These are phyloP conservation scores for Aspergillus neotritici DNA, from an alignment of 2,329 filamentous ascomycete genomes.

Conservation along the genomic window DNA sequence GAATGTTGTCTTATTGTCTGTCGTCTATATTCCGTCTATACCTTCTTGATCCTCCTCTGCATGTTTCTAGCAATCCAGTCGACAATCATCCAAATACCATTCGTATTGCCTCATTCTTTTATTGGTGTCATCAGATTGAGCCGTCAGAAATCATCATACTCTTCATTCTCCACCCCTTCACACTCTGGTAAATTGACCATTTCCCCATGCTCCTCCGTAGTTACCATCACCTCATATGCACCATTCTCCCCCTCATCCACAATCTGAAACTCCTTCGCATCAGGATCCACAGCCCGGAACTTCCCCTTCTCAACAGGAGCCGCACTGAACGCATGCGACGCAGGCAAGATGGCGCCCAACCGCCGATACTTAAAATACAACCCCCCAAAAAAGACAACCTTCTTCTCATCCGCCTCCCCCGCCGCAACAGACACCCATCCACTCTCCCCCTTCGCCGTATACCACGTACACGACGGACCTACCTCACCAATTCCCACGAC, in stretches of 20 bases:
- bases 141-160: not conserved
- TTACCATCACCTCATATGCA: not conserved
- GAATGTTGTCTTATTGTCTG: too few species aligned
- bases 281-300: not conserved
- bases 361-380: constrained; percentile 3
- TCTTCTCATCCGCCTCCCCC: not conserved
- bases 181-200: not conserved
- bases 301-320: constrained; percentile 1
- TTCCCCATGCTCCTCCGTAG: constrained; percentile 3
- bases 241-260: not conserved
- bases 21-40: too few species aligned
- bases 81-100: too few species aligned
- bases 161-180: not conserved
- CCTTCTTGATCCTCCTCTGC: too few species aligned
- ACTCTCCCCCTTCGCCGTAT: constrained; percentile 2
- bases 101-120: too few species aligned
- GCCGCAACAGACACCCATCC: constrained; percentile 1
- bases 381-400: constrained; percentile 4
- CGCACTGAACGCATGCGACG: constrained; percentile 3
- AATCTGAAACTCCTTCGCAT: constrained; percentile 1
- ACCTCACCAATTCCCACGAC: constrained; percentile 3
- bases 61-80: too few species aligned
- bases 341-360: constrained; percentile 1
- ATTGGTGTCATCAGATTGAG: too few species aligned
- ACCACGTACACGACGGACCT: constrained; percentile 2